Evolutionary conservation across 768 basidiomycete genomes (phyloP).

Genomic region (Russula sp.): DNA sequence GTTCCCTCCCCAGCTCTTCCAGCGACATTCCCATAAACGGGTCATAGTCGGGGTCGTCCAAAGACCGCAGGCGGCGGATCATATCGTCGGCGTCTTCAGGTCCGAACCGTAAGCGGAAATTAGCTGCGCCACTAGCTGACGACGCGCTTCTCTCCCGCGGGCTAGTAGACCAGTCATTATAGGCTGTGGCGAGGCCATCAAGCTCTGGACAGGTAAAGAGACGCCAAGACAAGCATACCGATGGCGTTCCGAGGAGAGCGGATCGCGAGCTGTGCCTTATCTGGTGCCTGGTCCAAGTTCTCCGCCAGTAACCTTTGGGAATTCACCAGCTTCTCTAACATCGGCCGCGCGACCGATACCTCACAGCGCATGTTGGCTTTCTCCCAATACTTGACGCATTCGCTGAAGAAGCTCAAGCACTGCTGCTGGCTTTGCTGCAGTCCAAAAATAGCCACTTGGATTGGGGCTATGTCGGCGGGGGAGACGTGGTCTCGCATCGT

Average conservation of each 20-base stretch:
- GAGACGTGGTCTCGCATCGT: background rate
- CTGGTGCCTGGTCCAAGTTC: background rate
- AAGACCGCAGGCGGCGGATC: background rate
- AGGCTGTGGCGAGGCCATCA: background rate
- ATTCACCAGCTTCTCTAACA: background rate
- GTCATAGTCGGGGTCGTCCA: background rate
- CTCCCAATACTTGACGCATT: background rate
- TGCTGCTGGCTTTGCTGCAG: background rate
- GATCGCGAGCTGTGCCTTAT: background rate
- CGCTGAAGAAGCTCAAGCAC: background rate
- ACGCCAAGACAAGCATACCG: background rate
- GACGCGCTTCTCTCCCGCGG: background rate
- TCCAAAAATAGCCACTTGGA: background rate
- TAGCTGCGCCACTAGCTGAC: background rate
- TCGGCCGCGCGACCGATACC: background rate
- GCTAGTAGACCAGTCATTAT: background rate
- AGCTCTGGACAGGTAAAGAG: too few relatives aligned
- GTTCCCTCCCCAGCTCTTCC: background rate
- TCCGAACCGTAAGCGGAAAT: background rate
- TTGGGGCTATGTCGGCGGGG: background rate
- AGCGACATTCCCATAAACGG: background rate
- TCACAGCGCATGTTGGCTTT: background rate
- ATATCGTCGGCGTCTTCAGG: background rate
- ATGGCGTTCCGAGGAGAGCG: background rate
- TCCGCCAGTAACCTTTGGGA: background rate